phyloP scores from a whole-genome alignment of 2,329 filamentous ascomycete species.

The Fonsecaea multimorphosa region DNA sequence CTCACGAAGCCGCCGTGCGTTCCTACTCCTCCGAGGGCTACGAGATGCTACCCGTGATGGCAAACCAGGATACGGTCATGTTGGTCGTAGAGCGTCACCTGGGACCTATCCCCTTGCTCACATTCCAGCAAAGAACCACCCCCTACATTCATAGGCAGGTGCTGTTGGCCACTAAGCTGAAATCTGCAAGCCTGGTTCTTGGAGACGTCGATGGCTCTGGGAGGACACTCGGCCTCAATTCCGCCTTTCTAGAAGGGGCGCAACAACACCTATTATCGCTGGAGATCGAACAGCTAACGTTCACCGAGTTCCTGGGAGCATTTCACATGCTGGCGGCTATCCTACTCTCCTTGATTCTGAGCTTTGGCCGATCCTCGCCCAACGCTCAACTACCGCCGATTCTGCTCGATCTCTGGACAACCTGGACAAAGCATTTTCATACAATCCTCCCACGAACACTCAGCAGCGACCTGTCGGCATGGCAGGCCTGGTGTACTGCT shows the following conservation, averaged over 20 bases:
- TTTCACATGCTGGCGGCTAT: slow-evolving; percentile 32
- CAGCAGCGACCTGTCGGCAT: slow-evolving; percentile 27
- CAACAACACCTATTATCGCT: slow-evolving; percentile 15
- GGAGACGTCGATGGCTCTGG: background rate
- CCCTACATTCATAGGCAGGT: slow-evolving; percentile 32
- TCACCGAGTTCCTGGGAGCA: slow-evolving; percentile 23
- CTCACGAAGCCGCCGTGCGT: slow-evolving; percentile 29
- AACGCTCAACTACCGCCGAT: slow-evolving; percentile 9
- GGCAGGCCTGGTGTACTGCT: slow-evolving; percentile 35
- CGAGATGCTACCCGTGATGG: slow-evolving; percentile 21
- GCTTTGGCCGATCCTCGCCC: slow-evolving; percentile 6
- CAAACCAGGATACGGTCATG: slow-evolving; percentile 17
- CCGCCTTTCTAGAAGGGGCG: background rate
- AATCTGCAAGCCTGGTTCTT: background rate
- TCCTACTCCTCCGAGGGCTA: slow-evolving; percentile 16
- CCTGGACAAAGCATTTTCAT: slow-evolving; percentile 28
- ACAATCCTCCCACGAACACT: slow-evolving; percentile 23
- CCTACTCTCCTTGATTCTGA: slow-evolving; percentile 19
- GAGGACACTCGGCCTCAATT: background rate
- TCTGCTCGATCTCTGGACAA: slow-evolving; percentile 20
- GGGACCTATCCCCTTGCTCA: slow-evolving; percentile 25
- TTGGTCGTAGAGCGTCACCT: slow-evolving; percentile 24
- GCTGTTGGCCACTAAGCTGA: slow-evolving; percentile 5
- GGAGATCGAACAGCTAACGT: slow-evolving; percentile 16
- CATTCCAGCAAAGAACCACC: slow-evolving; percentile 29